Conservation (phyloP, 768 basidiomycete species). For the Suillus ampliporus region DNA sequence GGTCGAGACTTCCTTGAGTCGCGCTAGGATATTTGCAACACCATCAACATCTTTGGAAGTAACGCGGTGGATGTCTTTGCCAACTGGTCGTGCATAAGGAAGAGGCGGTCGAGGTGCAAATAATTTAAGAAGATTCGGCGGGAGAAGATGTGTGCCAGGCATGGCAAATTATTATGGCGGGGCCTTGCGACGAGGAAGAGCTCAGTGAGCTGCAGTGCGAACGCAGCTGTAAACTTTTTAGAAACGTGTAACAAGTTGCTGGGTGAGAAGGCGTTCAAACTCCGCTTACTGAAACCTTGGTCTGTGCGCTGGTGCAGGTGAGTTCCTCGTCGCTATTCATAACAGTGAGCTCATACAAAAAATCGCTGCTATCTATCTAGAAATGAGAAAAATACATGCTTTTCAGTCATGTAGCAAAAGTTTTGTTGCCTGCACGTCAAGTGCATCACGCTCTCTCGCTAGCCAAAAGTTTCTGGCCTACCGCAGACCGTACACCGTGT, state of each 20-base stretch:
- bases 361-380: neutral
- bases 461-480: slow-evolving; percentile 6
- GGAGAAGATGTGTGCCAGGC: slow-evolving; percentile 86
- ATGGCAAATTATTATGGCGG: slow-evolving; percentile 29
- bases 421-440: slow-evolving; percentile 18
- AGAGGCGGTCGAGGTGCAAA: slow-evolving; percentile 94
- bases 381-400: slow-evolving; percentile 24
- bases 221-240: neutral
- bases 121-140: slow-evolving; percentile 94
- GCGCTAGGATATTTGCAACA: slow-evolving; percentile 74
- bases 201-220: neutral
- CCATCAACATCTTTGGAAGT: slow-evolving; percentile 72
- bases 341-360: neutral
- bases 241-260: neutral
- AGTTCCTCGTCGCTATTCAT: slow-evolving; percentile 13
- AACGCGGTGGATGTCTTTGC: slow-evolving; percentile 80
- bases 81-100: slow-evolving; percentile 84
- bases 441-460: slow-evolving; percentile 16
- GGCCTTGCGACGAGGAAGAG: slow-evolving; percentile 2
- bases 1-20: slow-evolving; percentile 80
- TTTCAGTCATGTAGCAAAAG: slow-evolving; percentile 20
- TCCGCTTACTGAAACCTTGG: slow-evolving; percentile 27
- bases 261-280: slow-evolving; percentile 31
- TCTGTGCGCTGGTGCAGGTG: slow-evolving; percentile 17
- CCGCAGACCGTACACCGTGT: slow-evolving; percentile 15